Percentiles rank a stretch among this genome's conserved stretches.
Evolutionary conservation across 768 basidiomycete species (phyloP).

Genomic region (Asterophora parasitica): DNA sequence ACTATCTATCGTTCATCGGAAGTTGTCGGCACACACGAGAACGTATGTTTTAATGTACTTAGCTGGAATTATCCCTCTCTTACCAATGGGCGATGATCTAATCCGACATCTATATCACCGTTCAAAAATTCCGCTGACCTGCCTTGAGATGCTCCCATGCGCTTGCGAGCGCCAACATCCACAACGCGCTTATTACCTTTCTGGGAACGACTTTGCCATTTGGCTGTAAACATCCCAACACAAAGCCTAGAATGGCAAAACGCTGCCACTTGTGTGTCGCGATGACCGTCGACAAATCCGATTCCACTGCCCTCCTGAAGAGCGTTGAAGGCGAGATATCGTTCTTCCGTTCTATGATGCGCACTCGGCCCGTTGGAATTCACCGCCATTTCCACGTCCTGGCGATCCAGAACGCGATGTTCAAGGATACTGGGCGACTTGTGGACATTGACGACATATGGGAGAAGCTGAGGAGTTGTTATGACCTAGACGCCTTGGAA

Average conservation of each 20-base stretch:
- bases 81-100: neutral
- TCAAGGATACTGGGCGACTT: constrained; percentile 60
- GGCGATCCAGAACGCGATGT: constrained; percentile 66
- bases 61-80: neutral
- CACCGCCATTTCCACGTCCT: constrained; percentile 82
- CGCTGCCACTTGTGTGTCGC: constrained; percentile 2
- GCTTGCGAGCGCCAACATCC: no score
- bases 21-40: neutral
- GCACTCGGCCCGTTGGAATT: constrained; percentile 76
- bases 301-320: constrained; percentile 46
- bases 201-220: no score
- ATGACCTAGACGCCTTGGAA: constrained; percentile 74
- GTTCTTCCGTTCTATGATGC: constrained; percentile 80
- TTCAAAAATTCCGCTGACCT: no score
- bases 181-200: no score
- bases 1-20: neutral
- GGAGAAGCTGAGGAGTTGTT: constrained; percentile 67
- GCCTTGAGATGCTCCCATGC: no score
- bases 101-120: no score
- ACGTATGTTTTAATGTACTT: constrained; percentile 1
- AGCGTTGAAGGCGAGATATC: constrained; percentile 79
- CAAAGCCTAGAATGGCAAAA: constrained; percentile 11
- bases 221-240: constrained; percentile 4
- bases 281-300: constrained; percentile 20
- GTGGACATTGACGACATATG: constrained; percentile 65